Evolutionary conservation across 768 basidiomycete species (phyloP).

Genomic region (Lactarius psammicola): DNA sequence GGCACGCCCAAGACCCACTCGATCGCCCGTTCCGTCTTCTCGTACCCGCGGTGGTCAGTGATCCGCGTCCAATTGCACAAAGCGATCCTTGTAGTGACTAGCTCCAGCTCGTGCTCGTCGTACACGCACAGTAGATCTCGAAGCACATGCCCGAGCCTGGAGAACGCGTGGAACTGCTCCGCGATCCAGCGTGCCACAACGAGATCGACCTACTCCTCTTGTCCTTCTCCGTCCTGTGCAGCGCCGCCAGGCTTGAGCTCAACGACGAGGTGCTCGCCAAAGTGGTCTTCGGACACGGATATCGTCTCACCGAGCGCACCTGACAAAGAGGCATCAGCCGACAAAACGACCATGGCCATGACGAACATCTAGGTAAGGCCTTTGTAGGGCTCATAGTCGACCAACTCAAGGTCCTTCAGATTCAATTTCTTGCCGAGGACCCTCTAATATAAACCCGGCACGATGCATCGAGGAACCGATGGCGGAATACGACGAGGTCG

Average conservation of each 20-base stretch:
- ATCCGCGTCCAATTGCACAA: slow-evolving; percentile 90
- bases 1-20: slow-evolving; percentile 96
- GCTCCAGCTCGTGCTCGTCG: slow-evolving; percentile 85
- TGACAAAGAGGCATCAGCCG: slow-evolving; percentile 30
- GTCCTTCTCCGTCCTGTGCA: slow-evolving; percentile 61
- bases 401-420: too few species aligned
- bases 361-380: slow-evolving; percentile 65
- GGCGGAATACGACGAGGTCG: slow-evolving; percentile 74
- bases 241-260: slow-evolving; percentile 67
- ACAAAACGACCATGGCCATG: background rate
- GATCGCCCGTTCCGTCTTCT: slow-evolving; percentile 83
- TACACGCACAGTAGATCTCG: slow-evolving; percentile 86
- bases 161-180: slow-evolving; percentile 72
- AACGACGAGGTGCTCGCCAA: slow-evolving; percentile 66
- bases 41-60: slow-evolving; percentile 90
- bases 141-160: slow-evolving; percentile 53
- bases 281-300: slow-evolving; percentile 66
- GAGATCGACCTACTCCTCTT: slow-evolving; percentile 71
- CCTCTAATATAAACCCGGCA: too few species aligned
- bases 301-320: slow-evolving; percentile 73
- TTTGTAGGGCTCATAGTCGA: slow-evolving; percentile 39
- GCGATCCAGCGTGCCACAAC: slow-evolving; percentile 83
- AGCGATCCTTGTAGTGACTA: slow-evolving; percentile 78
- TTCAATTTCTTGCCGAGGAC: too few species aligned
- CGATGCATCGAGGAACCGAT: slow-evolving; percentile 31